Percentiles rank a stretch among this genome's conserved stretches.
Conservation (phyloP, 805 yeast species). For the Blastobotrys robertii region DNA sequence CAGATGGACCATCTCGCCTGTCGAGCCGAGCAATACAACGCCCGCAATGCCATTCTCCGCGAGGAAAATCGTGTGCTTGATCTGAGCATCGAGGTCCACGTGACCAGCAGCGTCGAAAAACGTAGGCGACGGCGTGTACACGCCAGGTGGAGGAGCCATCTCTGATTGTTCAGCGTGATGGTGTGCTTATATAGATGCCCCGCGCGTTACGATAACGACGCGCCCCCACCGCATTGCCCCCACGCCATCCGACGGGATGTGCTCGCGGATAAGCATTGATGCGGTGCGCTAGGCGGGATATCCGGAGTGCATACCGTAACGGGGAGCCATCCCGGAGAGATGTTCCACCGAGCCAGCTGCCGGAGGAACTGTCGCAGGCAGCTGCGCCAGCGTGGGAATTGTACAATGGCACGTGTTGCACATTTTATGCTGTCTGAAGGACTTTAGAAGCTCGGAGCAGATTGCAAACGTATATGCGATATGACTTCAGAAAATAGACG, state of each 20-base stretch:
- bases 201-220: no score
- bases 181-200: neutral
- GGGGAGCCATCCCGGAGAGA: neutral
- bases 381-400: no score
- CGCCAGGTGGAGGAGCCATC: constrained; percentile 21
- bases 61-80: constrained; percentile 36
- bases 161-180: constrained; percentile 6
- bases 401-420: no score
- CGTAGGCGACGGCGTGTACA: constrained; percentile 47
- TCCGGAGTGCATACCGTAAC: neutral
- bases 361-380: neutral
- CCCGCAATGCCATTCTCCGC: constrained; percentile 39
- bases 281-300: neutral
- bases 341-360: neutral
- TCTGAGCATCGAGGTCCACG: constrained; percentile 37
- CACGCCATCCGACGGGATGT: neutral
- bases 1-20: constrained; percentile 46
- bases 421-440: no score
- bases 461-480: no score
- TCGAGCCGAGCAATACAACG: constrained; percentile 41
- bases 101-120: constrained; percentile 39
- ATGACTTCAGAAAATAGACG: no score
- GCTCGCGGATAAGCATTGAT: neutral
- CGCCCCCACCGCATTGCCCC: no score
- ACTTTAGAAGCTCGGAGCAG: no score